A percentile compares a stretch with the other conserved stretches of the same genome.
Evolutionary conservation across 352 stramenopile species (phyloP).

Genomic region (Phytophthora fragariaefolia): DNA sequence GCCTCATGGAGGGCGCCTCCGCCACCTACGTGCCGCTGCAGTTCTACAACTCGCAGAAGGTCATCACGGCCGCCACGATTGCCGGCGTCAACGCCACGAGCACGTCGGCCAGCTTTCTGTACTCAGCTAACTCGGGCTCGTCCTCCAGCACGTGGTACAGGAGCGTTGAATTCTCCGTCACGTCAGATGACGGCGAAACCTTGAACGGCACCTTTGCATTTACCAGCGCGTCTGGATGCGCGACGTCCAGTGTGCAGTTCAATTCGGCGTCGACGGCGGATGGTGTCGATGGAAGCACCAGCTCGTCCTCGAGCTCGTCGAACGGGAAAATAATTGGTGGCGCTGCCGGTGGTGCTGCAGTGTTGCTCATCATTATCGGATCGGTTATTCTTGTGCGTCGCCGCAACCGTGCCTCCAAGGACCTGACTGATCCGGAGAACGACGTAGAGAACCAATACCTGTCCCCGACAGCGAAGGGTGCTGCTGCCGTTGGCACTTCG

Average conservation of each 20-base stretch:
- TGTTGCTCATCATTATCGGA: constrained; percentile 68
- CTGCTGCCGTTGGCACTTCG: constrained; percentile 28
- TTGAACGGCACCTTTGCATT: constrained; percentile 70
- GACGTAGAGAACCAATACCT: constrained; percentile 68
- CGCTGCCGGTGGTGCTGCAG: constrained; percentile 45
- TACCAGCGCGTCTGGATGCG: constrained; percentile 54
- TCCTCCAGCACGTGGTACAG: constrained; percentile 62
- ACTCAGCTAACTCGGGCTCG: constrained; percentile 58
- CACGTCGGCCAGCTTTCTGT: constrained; percentile 66
- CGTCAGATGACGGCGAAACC: constrained; percentile 60
- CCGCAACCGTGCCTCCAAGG: constrained; percentile 47
- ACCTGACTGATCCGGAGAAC: constrained; percentile 44
- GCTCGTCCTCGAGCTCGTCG: constrained; percentile 22
- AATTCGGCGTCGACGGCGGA: constrained; percentile 59
- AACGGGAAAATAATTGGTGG: constrained; percentile 49
- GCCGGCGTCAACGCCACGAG: constrained; percentile 56
- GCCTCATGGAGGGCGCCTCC: constrained; percentile 83
- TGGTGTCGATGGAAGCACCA: constrained; percentile 43
- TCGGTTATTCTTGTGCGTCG: constrained; percentile 75
- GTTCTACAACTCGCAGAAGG: constrained; percentile 83
- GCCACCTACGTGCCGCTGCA: constrained; percentile 84
- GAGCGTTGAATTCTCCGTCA: constrained; percentile 66
- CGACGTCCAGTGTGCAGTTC: constrained; percentile 73
- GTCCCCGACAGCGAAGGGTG: constrained; percentile 61
- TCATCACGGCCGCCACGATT: constrained; percentile 69